Evolutionary conservation across 75 land plant species (phyloP).

Genomic region (Selaginella tamariscina): DNA sequence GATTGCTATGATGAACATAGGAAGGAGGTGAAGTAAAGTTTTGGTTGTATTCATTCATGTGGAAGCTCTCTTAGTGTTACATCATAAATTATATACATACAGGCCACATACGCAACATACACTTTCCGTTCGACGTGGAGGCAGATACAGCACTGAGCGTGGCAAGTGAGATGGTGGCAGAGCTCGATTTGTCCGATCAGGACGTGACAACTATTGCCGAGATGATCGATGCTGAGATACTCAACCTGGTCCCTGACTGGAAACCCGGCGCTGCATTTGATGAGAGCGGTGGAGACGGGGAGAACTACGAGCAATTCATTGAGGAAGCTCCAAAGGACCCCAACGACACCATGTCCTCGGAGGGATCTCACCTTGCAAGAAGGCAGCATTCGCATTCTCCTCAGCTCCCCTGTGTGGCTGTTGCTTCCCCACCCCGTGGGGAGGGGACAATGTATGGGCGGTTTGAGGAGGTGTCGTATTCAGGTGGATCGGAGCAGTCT

Average conservation of each 20-base stretch:
- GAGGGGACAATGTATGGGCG: slow-evolving; percentile 18
- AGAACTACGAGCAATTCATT: background rate
- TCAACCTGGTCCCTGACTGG: slow-evolving; percentile 54
- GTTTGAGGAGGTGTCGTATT: slow-evolving; percentile 2
- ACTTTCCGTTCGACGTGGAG: slow-evolving; percentile 52
- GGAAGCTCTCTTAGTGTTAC: no score
- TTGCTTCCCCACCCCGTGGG: slow-evolving; percentile 23
- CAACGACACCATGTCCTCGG: background rate
- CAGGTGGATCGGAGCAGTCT: background rate
- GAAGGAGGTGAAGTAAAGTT: no score
- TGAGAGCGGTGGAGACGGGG: slow-evolving; percentile 5
- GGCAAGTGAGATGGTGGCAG: slow-evolving; percentile 68
- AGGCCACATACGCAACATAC: slow-evolving; percentile 41
- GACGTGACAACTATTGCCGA: slow-evolving; percentile 46
- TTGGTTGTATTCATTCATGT: no score
- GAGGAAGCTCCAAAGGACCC: background rate
- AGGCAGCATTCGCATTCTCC: background rate
- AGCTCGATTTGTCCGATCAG: slow-evolving; percentile 54
- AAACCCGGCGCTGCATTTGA: slow-evolving; percentile 17
- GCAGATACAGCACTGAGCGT: slow-evolving; percentile 52
- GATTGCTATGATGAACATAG: no score
- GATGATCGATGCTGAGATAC: slow-evolving; percentile 36
- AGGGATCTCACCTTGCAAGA: background rate
- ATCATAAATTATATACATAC: no score
- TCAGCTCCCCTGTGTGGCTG: background rate